A percentile compares a stretch with the other conserved stretches of the same genome.
These are phyloP conservation scores for Crithidia brevicula DNA, from an alignment of 208 protist genomes.

Conservation along the genomic window DNA sequence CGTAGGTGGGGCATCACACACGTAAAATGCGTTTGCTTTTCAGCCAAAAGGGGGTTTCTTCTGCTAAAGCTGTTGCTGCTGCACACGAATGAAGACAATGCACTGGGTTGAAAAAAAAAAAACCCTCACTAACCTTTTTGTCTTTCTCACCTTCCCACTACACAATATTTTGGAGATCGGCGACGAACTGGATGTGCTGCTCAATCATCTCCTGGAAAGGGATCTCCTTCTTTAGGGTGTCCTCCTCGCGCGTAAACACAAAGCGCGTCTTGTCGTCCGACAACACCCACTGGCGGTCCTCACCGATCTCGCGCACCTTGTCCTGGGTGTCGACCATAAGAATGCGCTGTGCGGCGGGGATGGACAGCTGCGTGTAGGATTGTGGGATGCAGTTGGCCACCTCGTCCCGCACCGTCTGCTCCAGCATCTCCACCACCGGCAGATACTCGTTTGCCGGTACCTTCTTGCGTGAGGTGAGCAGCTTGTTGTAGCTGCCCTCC, in stretches of 20 bases:
- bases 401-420: constrained; percentile 89
- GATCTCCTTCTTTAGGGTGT: constrained; percentile 74
- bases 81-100: too few species aligned
- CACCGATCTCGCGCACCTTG: constrained; percentile 73
- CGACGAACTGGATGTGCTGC: constrained; percentile 77
- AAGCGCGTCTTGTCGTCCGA: constrained; percentile 57
- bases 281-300: constrained; percentile 61
- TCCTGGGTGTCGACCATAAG: constrained; percentile 82
- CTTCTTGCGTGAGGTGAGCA: constrained; percentile 83
- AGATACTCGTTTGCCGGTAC: constrained; percentile 92
- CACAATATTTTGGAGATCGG: constrained; percentile 87
- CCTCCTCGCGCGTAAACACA: constrained; percentile 80
- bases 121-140: not conserved
- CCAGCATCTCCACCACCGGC: constrained; percentile 89
- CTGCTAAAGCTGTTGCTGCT: too few species aligned
- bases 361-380: constrained; percentile 82
- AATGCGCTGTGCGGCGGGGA: constrained; percentile 81
- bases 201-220: constrained; percentile 83
- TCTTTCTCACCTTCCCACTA: constrained; percentile 25
- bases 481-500: constrained; percentile 95
- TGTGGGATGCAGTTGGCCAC: constrained; percentile 89
- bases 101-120: not conserved
- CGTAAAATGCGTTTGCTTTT: too few species aligned
- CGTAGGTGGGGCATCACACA: too few species aligned
- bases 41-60: too few species aligned